Evolutionary conservation across 768 basidiomycete genomes (phyloP), one percentile per base, ranked within the genome.

Genomic region (Cubamyces sp.): DNA sequence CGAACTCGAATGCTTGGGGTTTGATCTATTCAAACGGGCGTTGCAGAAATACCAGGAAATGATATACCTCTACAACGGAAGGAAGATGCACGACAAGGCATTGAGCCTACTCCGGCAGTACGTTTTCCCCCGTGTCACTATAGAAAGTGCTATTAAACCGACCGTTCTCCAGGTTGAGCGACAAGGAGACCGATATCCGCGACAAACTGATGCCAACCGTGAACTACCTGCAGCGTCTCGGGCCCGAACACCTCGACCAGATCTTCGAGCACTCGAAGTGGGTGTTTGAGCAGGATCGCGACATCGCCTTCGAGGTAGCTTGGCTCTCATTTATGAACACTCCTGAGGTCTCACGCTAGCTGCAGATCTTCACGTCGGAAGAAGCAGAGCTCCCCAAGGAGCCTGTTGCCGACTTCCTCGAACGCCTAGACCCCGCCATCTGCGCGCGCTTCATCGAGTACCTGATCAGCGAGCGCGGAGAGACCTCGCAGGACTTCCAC

Each of bases 51-150:
- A 86, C 71, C 82, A 87, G 0, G 97, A 98, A 71, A 82, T 99
- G 40, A 86, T 93, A 48, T 93, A 92, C 72, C 75, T 98, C 30
- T 99, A 98, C 71, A 86, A 93, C 66, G 94, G 94, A 39, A 95
- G 95, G 80, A 91, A 91, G 77, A 97, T 96, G 94, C 97, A 99
- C 68, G 80, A 80, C 0, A 91, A 96, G 72, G 95, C 96, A 0
- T 74, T 99, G 65, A 78, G 83, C 28, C 80, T 98, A 37, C 81
- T 99, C n/a, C 83, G 85, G 71, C 84, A 92, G 96, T 97, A 65
- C 66, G 92, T 74, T 14, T 26, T 37, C 41, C 41, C 14, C 3
- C 8, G n/a, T 23, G 4, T 6, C 9, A 1, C 21, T 18, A 1
- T 37, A 21, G 2, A 21, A 34, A n/a, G n/a, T 5, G 8, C 18